phyloP scores from a whole-genome alignment of 1,284 basidiomycete genomes.

The Phellopilus nigrolimitatus region DNA sequence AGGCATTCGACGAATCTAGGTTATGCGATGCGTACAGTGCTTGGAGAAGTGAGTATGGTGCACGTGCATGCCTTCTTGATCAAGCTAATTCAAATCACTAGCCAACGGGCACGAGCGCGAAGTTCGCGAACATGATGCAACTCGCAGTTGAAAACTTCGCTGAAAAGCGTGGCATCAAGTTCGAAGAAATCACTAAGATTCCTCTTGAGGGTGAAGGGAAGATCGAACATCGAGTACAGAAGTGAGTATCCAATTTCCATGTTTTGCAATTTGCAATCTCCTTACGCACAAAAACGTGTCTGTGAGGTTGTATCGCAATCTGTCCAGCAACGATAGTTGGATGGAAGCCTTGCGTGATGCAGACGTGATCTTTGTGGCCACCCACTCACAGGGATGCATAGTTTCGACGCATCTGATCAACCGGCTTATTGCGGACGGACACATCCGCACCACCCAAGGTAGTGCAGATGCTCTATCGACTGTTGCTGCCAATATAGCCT shows the following conservation, averaged over 20 bases:
- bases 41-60: conserved; percentile 59
- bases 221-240: conserved; percentile 80
- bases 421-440: conserved; percentile 73
- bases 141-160: conserved; percentile 74
- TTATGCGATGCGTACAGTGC: conserved; percentile 60
- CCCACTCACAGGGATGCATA: conserved; percentile 91
- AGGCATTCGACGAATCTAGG: conserved; percentile 30
- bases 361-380: conserved; percentile 88
- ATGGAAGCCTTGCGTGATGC: conserved; percentile 81
- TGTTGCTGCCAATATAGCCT: conserved; percentile 31
- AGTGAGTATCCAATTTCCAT: conserved; percentile 45
- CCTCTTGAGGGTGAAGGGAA: conserved; percentile 93
- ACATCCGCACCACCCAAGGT: conserved; percentile 55
- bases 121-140: conserved; percentile 85
- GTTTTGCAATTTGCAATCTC: background rate
- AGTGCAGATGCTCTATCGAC: conserved; percentile 33
- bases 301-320: conserved; percentile 68
- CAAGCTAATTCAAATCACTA: conserved; percentile 31
- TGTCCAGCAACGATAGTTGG: conserved; percentile 78
- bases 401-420: conserved; percentile 90
- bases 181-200: conserved; percentile 80
- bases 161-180: conserved; percentile 46
- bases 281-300: background rate
- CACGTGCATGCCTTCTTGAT: conserved; percentile 17
- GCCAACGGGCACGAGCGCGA: conserved; percentile 88